Base-by-base conservation (phyloP, 2,329 filamentous ascomycete genomes). In the Fonsecaea pedrosoi region DNA sequence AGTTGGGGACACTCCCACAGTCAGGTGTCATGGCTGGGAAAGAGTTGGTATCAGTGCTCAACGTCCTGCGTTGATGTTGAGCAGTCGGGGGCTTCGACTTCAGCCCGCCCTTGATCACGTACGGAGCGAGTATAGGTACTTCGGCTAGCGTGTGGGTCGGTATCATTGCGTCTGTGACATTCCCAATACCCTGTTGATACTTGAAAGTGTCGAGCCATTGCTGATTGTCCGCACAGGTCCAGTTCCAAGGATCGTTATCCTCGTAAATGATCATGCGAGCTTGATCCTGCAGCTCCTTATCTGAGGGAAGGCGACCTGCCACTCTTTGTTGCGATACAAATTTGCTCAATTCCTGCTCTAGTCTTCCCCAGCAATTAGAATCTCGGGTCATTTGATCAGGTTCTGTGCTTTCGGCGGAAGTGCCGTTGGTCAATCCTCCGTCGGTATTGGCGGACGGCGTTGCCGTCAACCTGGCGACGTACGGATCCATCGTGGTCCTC, bases 191-290 rank as follows among this genome's bases (percentile, higher is more conserved):
- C 45, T 77, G 73, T 66, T 82, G 78, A 9, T 78, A 78, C 70
- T 83, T 83, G 60, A 83, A 71, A 32, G 81, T 73, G 63, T 77
- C 77, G 10, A 83, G 74, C 81, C 81, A 83, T 9, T 78, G 73
- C n/a, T 78, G 73, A 58, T 82, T 82, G 69, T 82, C 81, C 7
- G 81, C 81, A 63, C 79, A 80, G 3, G 81, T 82, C 72, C 81
- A 75, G 61, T 77, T 74, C 75, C 75, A 77, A 2, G 75, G 73
- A 65, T 77, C 75, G 54, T 74, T 72, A 57, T 69, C 73, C 42
- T 73, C 74, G 60, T 74, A 77, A n/a, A 77, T 71, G 30, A 74
- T 73, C 42, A 66, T 62, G 18, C 75, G 68, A 15, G 75, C 75
- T 57, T 76, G 71, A n/a, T 72, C 69, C 65, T 77, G 75, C 34